Base-by-base conservation (phyloP, 2,329 filamentous ascomycete species). In the Seiridium unicorne region DNA sequence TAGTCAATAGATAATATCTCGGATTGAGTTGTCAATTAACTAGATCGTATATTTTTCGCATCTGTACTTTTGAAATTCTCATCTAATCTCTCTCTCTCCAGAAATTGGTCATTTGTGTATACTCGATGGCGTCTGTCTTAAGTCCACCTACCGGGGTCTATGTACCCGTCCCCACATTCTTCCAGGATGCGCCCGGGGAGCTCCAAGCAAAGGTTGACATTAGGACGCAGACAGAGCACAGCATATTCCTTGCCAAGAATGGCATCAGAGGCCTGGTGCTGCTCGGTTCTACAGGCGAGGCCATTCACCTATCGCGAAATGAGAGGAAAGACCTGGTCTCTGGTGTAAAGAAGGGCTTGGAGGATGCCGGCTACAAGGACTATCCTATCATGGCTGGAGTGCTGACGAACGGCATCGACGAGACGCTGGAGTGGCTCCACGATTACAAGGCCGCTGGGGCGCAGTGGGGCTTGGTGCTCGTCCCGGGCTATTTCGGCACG, bases 141-240 rank as follows among this genome's bases (percentile, higher is more conserved):
- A 63, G 53, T 51, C 83, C 83, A 46, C 82, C 83, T 35, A 78
- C 80, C 49, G 84, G 84, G 63, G 80, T 86, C 66, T 86, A 83
- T 68, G 84, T 86, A 61, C 84, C 84, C 48, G 80, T 87, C 48
- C 86, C 86, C 5, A 89, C 87, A 55, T 89, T 89, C 77, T 89
- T 88, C 77, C 80, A 73, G 66, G 77, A 69, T 53, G 70, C 79
- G 36, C 70, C 76, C 61, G 73, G 78, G 51, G 65, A 77, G 5
- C 70, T 79, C 51, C 78, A 81, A 51, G 75, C 84, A 34, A 76
- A 81, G 5, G 75, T 89, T 55, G 86, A 89, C 66, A 73, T 86
- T 61, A 76, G 81, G 51, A 80, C 85, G 1, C 87, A 89, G 68
- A 76, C 78, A 32, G 76, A 79, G 35, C 86, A 89, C 76, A 80